Base-by-base conservation (phyloP, 768 basidiomycete species). In the Russula sp. region DNA sequence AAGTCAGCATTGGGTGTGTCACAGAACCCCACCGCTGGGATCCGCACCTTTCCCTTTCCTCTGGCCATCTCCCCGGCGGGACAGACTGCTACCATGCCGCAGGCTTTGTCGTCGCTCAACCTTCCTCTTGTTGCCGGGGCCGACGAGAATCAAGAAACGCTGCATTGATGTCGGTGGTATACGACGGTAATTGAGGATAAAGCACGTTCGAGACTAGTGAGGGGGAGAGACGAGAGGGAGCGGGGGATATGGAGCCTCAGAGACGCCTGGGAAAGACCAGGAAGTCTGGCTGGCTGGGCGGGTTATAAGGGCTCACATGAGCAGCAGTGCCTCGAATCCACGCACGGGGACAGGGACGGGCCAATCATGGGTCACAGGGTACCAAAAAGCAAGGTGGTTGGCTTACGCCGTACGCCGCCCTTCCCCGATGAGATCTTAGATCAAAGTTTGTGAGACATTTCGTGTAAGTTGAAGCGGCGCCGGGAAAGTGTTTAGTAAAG, bases 71-170 rank as follows among this genome's bases (percentile, higher is more conserved):
- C 37, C 42, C 6, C 47, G 55, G 20, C 20, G 39, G 20, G 61
- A 9, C 16, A 44, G n/a, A 5, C 16, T 37, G 20, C 18, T 27
- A 37, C 13, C 47, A n/a, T 7, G 10, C 3, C 31, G 50, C 10
- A 37, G 7, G 40, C 27, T 55, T 31, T 48, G 1, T 13, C 51
- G 55, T 27, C 27, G 62, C 31, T 58, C 42, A 9, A 14, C 42
- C 44, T 55, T 59, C 22, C 18, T 44, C 45, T 59, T 64, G 20
- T 55, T 48, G n/a, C 32, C 32, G 5, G 37, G 42, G 31, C 57
- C 20, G 13, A 34, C 35, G 22, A 47, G 48, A 35, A 55, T 51
- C 32, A 51, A 14, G 13, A 64, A 45, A 32, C 47, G 63, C 18
- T 50, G 40, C 53, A 64, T 48, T 4, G 39, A 1, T 6, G 9